phyloP scores from a whole-genome alignment of 257 asterid species.

The Anisodus acutangulus region DNA sequence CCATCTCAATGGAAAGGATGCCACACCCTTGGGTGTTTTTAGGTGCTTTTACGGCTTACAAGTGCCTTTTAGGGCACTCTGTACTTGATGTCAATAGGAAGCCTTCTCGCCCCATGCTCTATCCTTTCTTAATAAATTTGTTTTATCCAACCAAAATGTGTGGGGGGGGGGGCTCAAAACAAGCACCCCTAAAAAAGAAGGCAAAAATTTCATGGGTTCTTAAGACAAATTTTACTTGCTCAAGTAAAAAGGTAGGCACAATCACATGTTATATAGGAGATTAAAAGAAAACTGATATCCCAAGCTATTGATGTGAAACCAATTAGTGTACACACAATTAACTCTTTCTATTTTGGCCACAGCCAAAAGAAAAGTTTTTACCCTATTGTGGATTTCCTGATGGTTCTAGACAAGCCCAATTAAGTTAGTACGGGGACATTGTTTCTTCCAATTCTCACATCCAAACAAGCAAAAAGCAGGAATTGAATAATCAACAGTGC shows the following conservation, averaged over 20 bases:
- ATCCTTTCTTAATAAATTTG: background rate
- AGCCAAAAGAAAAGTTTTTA: background rate
- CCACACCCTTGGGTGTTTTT: background rate
- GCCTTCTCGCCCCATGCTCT: background rate
- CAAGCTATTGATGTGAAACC: background rate
- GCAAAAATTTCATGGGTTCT: background rate
- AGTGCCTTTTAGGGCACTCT: background rate
- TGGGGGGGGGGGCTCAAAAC: no score
- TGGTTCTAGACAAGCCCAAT: constrained; percentile 1
- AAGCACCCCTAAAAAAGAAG: background rate
- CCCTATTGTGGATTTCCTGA: background rate
- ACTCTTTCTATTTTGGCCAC: background rate
- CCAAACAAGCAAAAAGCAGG: background rate
- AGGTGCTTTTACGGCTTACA: no score
- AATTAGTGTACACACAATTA: background rate
- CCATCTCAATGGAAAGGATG: background rate
- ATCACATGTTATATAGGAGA: background rate
- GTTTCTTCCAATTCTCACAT: background rate
- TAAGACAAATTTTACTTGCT: background rate
- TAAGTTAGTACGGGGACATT: background rate
- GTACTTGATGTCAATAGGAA: background rate
- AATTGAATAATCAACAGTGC: background rate
- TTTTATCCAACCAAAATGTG: background rate
- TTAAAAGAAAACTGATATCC: background rate
- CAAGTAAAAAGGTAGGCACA: background rate